Evolutionary conservation across 2,329 filamentous ascomycete genomes (phyloP), one percentile per base, ranked within the genome.

Genomic region (Gnomoniopsis smithogilvyi): DNA sequence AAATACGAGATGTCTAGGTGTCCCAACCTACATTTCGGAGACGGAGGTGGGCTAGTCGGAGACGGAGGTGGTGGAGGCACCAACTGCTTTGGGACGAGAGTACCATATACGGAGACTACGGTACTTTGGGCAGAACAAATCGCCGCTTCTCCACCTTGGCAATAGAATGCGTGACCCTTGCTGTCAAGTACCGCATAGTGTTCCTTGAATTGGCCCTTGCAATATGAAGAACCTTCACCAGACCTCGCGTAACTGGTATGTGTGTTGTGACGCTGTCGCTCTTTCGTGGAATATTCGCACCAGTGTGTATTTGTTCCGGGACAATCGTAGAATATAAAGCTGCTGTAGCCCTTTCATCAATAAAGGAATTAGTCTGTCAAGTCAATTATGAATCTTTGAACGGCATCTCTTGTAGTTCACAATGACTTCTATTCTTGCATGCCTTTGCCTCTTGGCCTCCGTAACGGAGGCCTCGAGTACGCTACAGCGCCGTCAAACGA

Each of bases 251-350:
- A 34, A n/a, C 7, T 36, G n/a, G 19, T 17, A n/a, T 33, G 3
- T 38, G 34, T n/a, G 21, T 8, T 34, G 24, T 26, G 34, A 55
- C 14, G n/a, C 22, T 46, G n/a, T 30, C 26, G 12, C 24, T 51
- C 26, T 22, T 47, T 56, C 30, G 38, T 51, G 57, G 52, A 48
- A 59, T 51, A 38, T 38, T n/a, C 36, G n/a, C 15, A 50, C n/a
- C 24, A 17, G 17, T 19, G 19, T 21, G 33, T n/a, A 12, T 43
- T 10, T 11, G 19, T 19, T 41, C 6, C 24, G 19, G 38, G n/a
- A 15, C 38, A 6, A 2, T 7, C 6, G 21, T 19, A 51, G 15
- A 10, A 51, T 59, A 55, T 55, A 59, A 55, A 59, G 22, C 15
- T 22, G 8, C 8, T n/a, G 19, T 7, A 19, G 17, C 22, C 54